These are phyloP conservation scores for Podochytrium sp. DNA, from an alignment of 192 early-diverging fungal species.

Conservation along the genomic window DNA sequence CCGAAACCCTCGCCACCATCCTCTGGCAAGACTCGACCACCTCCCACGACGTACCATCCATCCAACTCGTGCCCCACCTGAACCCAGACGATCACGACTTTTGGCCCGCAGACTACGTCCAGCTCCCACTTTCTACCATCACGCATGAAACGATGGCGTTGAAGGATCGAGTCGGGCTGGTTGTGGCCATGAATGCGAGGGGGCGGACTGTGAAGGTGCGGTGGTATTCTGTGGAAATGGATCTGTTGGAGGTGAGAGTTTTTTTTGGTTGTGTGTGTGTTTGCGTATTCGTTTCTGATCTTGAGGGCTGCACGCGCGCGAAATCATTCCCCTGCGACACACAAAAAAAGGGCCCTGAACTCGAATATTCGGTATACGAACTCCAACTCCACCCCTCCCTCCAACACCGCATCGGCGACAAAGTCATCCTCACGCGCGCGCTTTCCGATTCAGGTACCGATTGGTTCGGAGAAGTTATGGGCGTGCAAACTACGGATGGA, in stretches of 20 bases:
- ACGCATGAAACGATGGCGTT: not conserved
- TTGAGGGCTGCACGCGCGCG: too few relatives aligned
- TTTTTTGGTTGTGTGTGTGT: not conserved
- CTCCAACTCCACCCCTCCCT: conserved; percentile 11
- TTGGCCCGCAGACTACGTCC: conserved; percentile 20
- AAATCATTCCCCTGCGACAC: too few relatives aligned
- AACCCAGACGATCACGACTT: conserved; percentile 21
- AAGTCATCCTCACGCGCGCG: conserved; percentile 10
- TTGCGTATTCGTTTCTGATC: too few relatives aligned
- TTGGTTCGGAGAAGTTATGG: conserved; percentile 56
- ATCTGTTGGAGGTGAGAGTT: not conserved
- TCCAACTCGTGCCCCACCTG: not conserved
- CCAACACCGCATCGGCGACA: conserved; percentile 20
- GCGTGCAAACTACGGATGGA: conserved; percentile 35
- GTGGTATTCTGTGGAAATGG: conserved; percentile 1
- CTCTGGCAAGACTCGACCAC: conserved; percentile 17
- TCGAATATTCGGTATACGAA: conserved; percentile 13
- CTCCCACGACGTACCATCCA: not conserved
- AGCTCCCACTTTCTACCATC: not conserved
- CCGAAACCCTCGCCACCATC: not conserved
- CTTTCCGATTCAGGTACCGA: not conserved
- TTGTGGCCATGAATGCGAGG: not conserved
- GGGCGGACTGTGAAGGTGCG: conserved; percentile 10
- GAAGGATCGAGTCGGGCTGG: not conserved
- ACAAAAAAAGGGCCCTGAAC: not conserved